A percentile compares a stretch with the other conserved stretches of the same genome.
Conservation (phyloP, 148 eudicot species). For the Persicaria tinctoria region DNA sequence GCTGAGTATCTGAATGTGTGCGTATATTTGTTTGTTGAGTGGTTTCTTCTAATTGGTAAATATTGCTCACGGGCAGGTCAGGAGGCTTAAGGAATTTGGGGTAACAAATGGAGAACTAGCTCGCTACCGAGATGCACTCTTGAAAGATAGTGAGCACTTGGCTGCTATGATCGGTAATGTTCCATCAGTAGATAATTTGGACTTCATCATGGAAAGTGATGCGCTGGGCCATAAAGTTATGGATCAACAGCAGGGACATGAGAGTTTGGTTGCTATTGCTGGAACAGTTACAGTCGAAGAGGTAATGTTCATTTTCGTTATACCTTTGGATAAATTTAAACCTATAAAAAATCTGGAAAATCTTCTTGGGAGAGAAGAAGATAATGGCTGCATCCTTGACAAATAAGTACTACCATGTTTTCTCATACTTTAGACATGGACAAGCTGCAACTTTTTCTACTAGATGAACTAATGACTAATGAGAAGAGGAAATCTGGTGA, state of each 20-base stretch:
- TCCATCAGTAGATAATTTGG: conserved; percentile 91
- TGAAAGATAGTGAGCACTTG: conserved; percentile 97
- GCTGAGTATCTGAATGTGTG: not conserved
- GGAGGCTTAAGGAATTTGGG: conserved; percentile 97
- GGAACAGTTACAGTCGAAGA: conserved; percentile 91
- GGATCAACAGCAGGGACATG: conserved; percentile 97
- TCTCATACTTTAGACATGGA: not conserved
- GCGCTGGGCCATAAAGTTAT: conserved; percentile 92
- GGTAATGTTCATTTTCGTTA: conserved; percentile 34
- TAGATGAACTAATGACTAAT: not conserved
- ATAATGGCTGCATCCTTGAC: not conserved
- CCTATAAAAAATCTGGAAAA: not conserved
- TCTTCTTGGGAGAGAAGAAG: not conserved
- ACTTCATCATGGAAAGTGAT: conserved; percentile 95
- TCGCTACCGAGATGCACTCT: conserved; percentile 85
- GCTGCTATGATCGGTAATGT: conserved; percentile 99
- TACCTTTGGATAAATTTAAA: not conserved
- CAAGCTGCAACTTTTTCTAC: not conserved
- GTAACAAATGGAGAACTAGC: conserved; percentile 96
- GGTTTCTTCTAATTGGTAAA: not conserved
- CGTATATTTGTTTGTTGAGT: not conserved
- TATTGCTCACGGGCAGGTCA: conserved; percentile 42
- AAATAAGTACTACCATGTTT: not conserved
- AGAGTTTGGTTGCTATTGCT: conserved; percentile 83
- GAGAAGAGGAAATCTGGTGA: not conserved